These are phyloP conservation scores for Mycena indigotica DNA, from an alignment of 768 basidiomycete species.

Conservation along the genomic window DNA sequence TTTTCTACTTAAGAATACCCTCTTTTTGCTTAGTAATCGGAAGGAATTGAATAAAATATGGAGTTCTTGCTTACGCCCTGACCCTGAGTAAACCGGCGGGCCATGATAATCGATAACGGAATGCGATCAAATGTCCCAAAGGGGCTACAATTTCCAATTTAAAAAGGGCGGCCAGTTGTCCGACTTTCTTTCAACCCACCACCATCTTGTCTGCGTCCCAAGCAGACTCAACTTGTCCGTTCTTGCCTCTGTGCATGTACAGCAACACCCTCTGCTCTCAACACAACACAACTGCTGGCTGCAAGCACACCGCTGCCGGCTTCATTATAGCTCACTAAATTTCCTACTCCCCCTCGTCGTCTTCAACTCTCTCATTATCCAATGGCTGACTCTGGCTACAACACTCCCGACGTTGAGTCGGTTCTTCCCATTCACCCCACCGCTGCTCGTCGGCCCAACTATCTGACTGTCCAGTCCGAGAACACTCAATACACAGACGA, in stretches of 20 bases:
- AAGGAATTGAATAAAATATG: not conserved
- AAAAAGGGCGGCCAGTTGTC: not conserved
- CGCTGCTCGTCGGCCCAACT: constrained; percentile 72
- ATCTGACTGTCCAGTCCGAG: constrained; percentile 80
- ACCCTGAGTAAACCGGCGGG: not conserved
- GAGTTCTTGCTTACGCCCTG: not conserved
- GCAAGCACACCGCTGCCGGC: constrained; percentile 77
- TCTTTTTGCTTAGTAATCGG: not conserved
- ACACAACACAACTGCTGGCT: constrained; percentile 88
- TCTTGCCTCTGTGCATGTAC: constrained; percentile 79
- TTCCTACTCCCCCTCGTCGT: constrained; percentile 31
- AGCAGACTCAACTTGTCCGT: constrained; percentile 23
- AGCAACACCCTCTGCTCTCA: constrained; percentile 89
- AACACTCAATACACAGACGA: constrained; percentile 81
- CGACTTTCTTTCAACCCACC: not conserved
- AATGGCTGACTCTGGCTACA: constrained; percentile 73
- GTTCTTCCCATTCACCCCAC: constrained; percentile 80
- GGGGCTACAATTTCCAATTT: not conserved
- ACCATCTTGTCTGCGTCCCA: not conserved
- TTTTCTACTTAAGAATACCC: not conserved
- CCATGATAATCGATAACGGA: not conserved
- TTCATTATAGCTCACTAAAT: constrained; percentile 56
- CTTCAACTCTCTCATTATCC: constrained; percentile 28
- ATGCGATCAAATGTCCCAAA: no score
- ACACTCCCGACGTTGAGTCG: constrained; percentile 74